Base-by-base conservation (phyloP, 306 rosid genomes). In the Crotalaria pallida region DNA sequence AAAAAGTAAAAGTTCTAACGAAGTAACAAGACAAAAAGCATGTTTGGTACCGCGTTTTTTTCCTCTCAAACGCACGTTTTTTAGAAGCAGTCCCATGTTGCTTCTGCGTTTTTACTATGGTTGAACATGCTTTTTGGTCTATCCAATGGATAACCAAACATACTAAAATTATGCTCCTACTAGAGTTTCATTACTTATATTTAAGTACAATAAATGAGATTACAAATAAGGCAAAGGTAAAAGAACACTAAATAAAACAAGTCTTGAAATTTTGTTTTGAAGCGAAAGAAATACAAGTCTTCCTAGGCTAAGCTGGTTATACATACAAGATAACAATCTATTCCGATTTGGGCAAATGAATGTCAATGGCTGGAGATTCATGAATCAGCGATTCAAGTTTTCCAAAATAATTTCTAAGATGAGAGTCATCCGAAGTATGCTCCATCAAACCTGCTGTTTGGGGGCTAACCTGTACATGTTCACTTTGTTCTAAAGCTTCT, bases 381-480 rank as follows among this genome's bases (percentile, higher is more conserved):
- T 7, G 58, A 47, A 93, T 59, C 76, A 88, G 83, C 17, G 84
- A 80, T 52, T 36, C 67, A 58, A 93, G 86, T 73, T 87, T 81
- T 59, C 47, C 82, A 51, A 36, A 57, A 79, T 79, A 80, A 48
- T 52, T 76, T 51, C 71, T 79, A 41, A 93, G 71, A 22, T 4
- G 74, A 51, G 70, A 65, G 67, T 3, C 59, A 34, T 67, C 69
- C 47, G 80, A 68, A 34, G 65, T 61, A 65, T 84, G 77, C 69
- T 80, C 76, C 40, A 17, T 68, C 71, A 71, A 73, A 70, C 77
- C 65, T 13, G 18, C 49, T 13, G 15, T 43, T 2, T 43, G 49
- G 49, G 17, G 49, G 7, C 49, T 43, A 43, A 43, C 49, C 49
- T 43, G 17, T 43, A 43, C 49, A 43, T 43, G 17, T 43, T 41